Base-by-base conservation (phyloP, 2,329 filamentous ascomycete species). In the Aspergillus tamarii region DNA sequence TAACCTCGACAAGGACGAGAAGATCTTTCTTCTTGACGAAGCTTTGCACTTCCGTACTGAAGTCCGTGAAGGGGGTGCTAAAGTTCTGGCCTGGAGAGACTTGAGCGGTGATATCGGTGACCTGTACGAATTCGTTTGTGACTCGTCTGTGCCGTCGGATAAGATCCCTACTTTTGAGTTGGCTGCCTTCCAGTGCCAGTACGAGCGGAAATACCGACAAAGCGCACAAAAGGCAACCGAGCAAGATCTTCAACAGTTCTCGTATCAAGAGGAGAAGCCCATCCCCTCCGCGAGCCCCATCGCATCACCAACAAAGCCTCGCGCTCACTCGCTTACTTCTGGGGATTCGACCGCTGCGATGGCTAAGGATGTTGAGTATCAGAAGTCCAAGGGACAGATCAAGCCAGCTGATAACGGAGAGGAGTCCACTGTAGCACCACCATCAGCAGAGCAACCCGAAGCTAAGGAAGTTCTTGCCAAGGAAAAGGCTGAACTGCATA, bases 91-190 rank as follows among this genome's bases (percentile, higher is more conserved):
- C 64, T 99, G 95, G 95, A 90, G 91, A 70, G 95, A 99, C 75
- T 82, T 98, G 65, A 97, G 93, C 72, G 95, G 95, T 62, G 95
- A 99, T 83, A 86, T 88, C 36, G 94, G 93, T 60, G 95, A 99
- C 78, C 85, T 98, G n/a, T 99, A 92, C 85, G 94, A 99, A 78
- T 99, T 98, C 76, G 91, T 99, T 67, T 98, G 94, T 82, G 95
- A 98, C 80, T 78, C 84, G 45, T 89, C 89, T 14, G 87, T 91
- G 48, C 83, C 88, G 32, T 82, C 88, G 3, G 85, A 88, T 55
- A 91, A 94, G 70, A 90, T 95, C 28, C 85, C 89, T 53, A 87
- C 90, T 19, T 98, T 99, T 77, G 88, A 94, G 74, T 84, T 90
- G 60, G 89, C 93, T 59, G 92, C 95, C 9, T 87, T 92, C 63